phyloP scores from a whole-genome alignment of 106 monocot genomes.

The Narthecium ossifragum region DNA sequence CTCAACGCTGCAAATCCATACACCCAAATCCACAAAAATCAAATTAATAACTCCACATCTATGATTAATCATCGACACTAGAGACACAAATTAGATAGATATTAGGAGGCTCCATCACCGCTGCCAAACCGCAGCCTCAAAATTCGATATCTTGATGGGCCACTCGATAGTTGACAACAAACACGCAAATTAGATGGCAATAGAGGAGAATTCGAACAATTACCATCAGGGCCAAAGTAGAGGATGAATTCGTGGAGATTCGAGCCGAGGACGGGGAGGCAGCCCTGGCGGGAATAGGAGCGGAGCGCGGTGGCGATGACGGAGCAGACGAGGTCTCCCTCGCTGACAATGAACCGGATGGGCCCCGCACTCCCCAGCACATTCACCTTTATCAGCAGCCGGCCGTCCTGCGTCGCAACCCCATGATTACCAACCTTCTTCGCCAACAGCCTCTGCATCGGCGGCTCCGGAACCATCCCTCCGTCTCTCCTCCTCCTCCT shows the following conservation, averaged over 20 bases:
- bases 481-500: neutral
- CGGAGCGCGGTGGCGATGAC: conserved; percentile 48
- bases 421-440: neutral
- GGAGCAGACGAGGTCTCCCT: conserved; percentile 41
- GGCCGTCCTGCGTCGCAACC: neutral
- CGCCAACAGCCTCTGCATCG: conserved; percentile 3
- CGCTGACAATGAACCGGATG: conserved; percentile 55
- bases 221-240: conserved; percentile 54
- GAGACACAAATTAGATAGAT: no score
- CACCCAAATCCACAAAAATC: conserved; percentile 1
- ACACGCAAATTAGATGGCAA: neutral
- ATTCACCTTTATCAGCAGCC: conserved; percentile 54
- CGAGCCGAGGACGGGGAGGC: conserved; percentile 66
- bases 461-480: neutral
- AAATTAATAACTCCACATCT: neutral
- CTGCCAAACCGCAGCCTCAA: no score
- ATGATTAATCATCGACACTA: no score
- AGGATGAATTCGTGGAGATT: conserved; percentile 48
- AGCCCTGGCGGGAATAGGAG: conserved; percentile 56
- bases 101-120: no score
- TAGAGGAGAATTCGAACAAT: neutral
- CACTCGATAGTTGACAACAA: no score
- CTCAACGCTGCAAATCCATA: conserved; percentile 28
- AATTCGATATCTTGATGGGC: no score
- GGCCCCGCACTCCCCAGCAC: conserved; percentile 66